Base-by-base conservation (phyloP, 345 rosid genomes). In the Citrus inodora region DNA sequence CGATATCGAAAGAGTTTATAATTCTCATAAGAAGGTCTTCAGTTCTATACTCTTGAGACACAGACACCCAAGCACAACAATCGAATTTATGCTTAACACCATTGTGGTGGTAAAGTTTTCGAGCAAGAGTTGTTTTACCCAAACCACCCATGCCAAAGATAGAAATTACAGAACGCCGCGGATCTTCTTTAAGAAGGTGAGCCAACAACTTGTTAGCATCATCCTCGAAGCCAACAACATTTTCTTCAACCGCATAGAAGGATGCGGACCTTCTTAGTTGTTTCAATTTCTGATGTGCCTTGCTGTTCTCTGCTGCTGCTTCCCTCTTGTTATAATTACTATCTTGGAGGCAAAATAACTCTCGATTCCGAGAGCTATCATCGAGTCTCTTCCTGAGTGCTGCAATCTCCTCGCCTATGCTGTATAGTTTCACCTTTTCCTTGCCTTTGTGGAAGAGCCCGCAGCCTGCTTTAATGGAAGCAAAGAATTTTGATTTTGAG, bases 111-210 rank as follows among this genome's bases (percentile, higher is more conserved):
- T 75, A 79, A 2, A 82, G 80, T 79, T 79, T 82, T 22, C 80
- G 30, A 4, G 76, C 82, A 16, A 82, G 33, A 2, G 82, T 78
- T 17, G 82, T 78, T 56, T 82, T 82, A 21, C 82, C 84, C 3
- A 82, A 75, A 11, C 76, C 82, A n/a, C 84, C 79, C 82, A 82
- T 78, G 3, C 84, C 82, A 0, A 74, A 74, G 6, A 82, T 74
- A 2, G 82, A 78, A 60, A 82, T 64, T 10, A 75, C 30, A 32
- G 3, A 61, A 8, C 51, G 59, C 0, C 40, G 0, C 14, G 59
- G 63, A 9, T 74, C 61, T 22, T 59, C 9, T 1, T 27, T 11
- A 7, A 70, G 72, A 70, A 78, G 77, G 28, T 82, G 60, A 19
- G 2, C 67, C 62, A 82, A 51, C 53, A 78, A 71, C 30, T 68